Conservation (phyloP, 805 yeast species). For the Teunomyces cretensis region DNA sequence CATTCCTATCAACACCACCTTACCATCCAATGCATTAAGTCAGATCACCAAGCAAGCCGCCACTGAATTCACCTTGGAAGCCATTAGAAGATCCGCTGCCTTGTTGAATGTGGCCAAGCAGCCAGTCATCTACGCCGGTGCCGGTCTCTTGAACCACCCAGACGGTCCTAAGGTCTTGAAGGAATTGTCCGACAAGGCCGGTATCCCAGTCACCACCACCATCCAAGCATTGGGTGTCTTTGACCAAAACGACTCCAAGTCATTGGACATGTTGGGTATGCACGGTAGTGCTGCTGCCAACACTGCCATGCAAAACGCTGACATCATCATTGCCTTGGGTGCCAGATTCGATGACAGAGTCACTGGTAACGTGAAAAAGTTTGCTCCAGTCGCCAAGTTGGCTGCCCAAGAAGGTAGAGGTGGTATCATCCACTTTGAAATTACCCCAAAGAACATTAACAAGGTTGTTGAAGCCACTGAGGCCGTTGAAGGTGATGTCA, state of each 20-base stretch:
- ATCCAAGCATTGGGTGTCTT: conserved; percentile 92
- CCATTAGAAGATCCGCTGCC: conserved; percentile 73
- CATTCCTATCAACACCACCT: conserved; percentile 76
- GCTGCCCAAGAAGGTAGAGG: conserved; percentile 90
- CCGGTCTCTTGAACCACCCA: conserved; percentile 76
- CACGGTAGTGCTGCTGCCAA: conserved; percentile 97
- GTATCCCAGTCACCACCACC: conserved; percentile 95
- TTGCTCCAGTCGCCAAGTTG: conserved; percentile 89
- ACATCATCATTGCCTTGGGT: conserved; percentile 89
- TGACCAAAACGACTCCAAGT: conserved; percentile 87
- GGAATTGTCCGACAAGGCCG: conserved; percentile 85
- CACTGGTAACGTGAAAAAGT: conserved; percentile 78
- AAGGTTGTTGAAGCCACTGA: conserved; percentile 96
- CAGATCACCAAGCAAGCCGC: conserved; percentile 69
- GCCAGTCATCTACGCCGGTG: conserved; percentile 90
- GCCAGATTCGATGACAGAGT: conserved; percentile 99
- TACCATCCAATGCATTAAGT: conserved; percentile 71
- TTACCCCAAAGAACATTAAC: conserved; percentile 94
- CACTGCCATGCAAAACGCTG: conserved; percentile 90
- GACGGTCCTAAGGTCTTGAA: conserved; percentile 79
- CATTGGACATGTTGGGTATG: conserved; percentile 97
- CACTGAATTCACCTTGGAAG: conserved; percentile 70
- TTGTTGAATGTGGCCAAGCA: conserved; percentile 79
- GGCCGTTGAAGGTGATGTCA: conserved; percentile 95
- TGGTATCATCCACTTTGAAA: conserved; percentile 96